A percentile compares a stretch with the other conserved stretches of the same genome.
These are phyloP conservation scores for Oidiodendron maius DNA, from an alignment of 495 filamentous ascomycete species.

Conservation along the genomic window DNA sequence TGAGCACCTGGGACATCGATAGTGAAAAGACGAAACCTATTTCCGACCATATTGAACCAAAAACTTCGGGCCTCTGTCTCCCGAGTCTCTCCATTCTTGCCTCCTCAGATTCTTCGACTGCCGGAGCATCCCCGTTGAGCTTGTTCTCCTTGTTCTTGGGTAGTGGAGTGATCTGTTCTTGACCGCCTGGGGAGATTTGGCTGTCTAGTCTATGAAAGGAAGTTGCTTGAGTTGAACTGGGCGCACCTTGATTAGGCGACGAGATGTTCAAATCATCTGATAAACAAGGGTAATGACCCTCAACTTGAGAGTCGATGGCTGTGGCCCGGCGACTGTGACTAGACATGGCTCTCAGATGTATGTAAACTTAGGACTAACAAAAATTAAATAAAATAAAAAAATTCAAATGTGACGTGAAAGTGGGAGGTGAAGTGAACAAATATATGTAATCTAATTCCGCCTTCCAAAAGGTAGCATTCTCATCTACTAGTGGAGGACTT, in stretches of 20 bases:
- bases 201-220: no score
- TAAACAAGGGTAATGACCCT: not conserved
- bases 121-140: not conserved
- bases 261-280: not conserved
- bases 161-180: constrained; percentile 3
- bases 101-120: constrained; percentile 21
- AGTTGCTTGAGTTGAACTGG: not conserved
- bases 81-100: constrained; percentile 60
- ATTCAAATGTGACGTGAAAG: no score
- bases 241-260: not conserved
- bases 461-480: no score
- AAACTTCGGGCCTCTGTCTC: constrained; percentile 61
- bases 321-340: no score
- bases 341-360: no score
- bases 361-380: no score
- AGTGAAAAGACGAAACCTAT: constrained; percentile 67
- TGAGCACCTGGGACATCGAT: constrained; percentile 66
- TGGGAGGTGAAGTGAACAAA: no score
- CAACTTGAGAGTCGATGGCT: not conserved
- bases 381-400: no score
- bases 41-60: constrained; percentile 55
- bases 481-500: no score
- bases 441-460: no score
- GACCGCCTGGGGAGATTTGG: not conserved
- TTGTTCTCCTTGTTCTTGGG: constrained; percentile 9